Evolutionary conservation across 306 rosid species (phyloP), one percentile per base, ranked within the genome.

Genomic region (Sophora flavescens): DNA sequence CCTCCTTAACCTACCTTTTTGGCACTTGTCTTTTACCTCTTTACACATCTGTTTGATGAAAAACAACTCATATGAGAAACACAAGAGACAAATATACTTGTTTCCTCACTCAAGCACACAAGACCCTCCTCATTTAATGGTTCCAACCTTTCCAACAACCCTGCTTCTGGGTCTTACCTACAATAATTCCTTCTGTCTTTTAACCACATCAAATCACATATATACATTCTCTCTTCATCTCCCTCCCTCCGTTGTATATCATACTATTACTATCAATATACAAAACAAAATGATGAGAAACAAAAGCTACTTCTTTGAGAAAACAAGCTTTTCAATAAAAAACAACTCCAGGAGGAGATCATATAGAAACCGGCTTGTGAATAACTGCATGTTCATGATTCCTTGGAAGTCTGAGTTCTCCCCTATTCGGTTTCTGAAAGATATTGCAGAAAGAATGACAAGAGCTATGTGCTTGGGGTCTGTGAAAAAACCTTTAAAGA

Each of bases 401-500:
- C 83, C 83, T 44, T 78, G 82, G 71, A 17, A 65, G 60, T 60
- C 74, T 35, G 61, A 72, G 18, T 35, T 67, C 1, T 81, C 83
- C 14, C 70, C 85, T 36, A n/a, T 68, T 69, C 81, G 84, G 64
- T 68, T 87, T 42, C 85, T 93, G 63, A 93, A 90, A 82, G 86
- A 78, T 56, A 44, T 90, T 52, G 90, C 96, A 0, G 89, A 83
- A 12, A 84, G 82, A 79, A 81, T 88, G 56, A 79, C 63, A 1
- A 80, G 80, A 86, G 84, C 86, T 77, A 32, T 90, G 32, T 79
- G 88, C 62, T 76, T 81, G 61, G 66, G 73, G 4, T 73, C 89
- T 6, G 71, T 2, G 75, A 86, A 78, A 67, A 81, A 85, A 56
- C 78, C 78, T 45, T 76, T 74, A 16, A 53, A 60, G 3, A 76